These are phyloP conservation scores for Mortierella alpina DNA, from an alignment of 192 early-diverging fungal species.

Conservation along the genomic window DNA sequence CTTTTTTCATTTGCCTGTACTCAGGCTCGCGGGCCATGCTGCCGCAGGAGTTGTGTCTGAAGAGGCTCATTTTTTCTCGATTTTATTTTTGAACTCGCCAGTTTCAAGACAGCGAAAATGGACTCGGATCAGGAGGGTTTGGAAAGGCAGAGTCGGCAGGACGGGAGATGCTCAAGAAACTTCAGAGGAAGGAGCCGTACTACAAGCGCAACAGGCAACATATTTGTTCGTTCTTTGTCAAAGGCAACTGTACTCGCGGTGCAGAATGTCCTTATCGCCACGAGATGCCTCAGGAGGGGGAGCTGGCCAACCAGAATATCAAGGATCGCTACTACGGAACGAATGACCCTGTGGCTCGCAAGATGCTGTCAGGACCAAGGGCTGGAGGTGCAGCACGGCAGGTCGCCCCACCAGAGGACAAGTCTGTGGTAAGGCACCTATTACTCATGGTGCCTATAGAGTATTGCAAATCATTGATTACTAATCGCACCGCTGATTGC, in stretches of 20 bases:
- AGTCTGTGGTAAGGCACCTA: constrained; percentile 68
- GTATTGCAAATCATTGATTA: not conserved
- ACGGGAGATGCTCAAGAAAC: constrained; percentile 77
- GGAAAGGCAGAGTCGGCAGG: constrained; percentile 78
- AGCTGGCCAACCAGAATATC: constrained; percentile 92
- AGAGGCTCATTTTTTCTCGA: not conserved
- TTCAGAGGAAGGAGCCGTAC: constrained; percentile 90
- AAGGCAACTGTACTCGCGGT: constrained; percentile 94
- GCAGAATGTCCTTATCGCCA: constrained; percentile 97
- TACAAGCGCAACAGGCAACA: constrained; percentile 91
- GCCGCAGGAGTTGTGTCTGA: not conserved
- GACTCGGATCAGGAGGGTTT: constrained; percentile 70
- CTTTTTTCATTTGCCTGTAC: not conserved
- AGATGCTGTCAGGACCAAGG: constrained; percentile 73
- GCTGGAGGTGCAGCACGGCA: constrained; percentile 58
- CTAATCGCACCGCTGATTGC: not conserved
- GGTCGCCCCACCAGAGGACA: constrained; percentile 80
- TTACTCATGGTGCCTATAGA: not conserved
- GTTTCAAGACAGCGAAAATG: constrained; percentile 45
- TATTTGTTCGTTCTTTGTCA: constrained; percentile 96
- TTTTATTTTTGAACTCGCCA: not conserved
- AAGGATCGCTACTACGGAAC: constrained; percentile 93
- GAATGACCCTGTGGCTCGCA: constrained; percentile 94
- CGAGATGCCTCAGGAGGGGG: constrained; percentile 88
- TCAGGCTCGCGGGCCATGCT: not conserved